A percentile compares a stretch with the other conserved stretches of the same genome.
Conservation (phyloP, 768 basidiomycete genomes). For the Grammothele lineata region DNA sequence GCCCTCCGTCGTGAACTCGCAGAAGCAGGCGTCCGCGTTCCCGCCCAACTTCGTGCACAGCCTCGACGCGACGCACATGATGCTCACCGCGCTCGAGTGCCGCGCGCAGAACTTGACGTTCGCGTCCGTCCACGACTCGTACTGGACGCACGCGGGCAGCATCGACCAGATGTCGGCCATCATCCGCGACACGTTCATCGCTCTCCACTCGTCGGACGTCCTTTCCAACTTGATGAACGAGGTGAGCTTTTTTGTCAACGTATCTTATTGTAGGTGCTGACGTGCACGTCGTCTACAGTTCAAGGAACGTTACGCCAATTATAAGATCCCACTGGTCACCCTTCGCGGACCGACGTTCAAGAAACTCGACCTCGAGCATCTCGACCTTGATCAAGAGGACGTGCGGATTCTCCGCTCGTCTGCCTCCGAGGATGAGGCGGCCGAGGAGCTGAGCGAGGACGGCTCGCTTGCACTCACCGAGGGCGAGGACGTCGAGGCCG, state of each 20-base stretch:
- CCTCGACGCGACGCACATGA: slow-evolving; percentile 98
- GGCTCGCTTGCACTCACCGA: too few species aligned
- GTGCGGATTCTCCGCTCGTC: slow-evolving; percentile 1
- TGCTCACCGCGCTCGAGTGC: slow-evolving; percentile 91
- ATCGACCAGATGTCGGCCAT: slow-evolving; percentile 86
- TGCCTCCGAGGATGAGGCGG: slow-evolving; percentile 27
- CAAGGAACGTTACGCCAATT: slow-evolving; percentile 69
- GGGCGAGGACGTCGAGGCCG: slow-evolving; percentile 20
- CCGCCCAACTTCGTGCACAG: slow-evolving; percentile 99
- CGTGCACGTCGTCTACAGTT: slow-evolving; percentile 42
- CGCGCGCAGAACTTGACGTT: slow-evolving; percentile 71
- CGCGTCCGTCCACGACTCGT: slow-evolving; percentile 97
- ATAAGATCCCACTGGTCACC: slow-evolving; percentile 55
- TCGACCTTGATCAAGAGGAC: slow-evolving; percentile 10
- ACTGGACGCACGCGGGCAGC: slow-evolving; percentile 92
- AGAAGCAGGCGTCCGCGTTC: slow-evolving; percentile 94
- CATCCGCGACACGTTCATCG: slow-evolving; percentile 92
- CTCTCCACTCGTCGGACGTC: slow-evolving; percentile 85
- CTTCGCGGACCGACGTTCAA: slow-evolving; percentile 39
- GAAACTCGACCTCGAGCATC: slow-evolving; percentile 39
- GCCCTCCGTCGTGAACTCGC: slow-evolving; percentile 63
- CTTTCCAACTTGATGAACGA: slow-evolving; percentile 68
- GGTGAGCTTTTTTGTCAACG: slow-evolving; percentile 48
- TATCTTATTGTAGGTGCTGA: background rate
- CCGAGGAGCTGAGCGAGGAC: slow-evolving; percentile 15